Base-by-base conservation (phyloP, 345 rosid genomes). In the Tarenaya hassleriana region DNA sequence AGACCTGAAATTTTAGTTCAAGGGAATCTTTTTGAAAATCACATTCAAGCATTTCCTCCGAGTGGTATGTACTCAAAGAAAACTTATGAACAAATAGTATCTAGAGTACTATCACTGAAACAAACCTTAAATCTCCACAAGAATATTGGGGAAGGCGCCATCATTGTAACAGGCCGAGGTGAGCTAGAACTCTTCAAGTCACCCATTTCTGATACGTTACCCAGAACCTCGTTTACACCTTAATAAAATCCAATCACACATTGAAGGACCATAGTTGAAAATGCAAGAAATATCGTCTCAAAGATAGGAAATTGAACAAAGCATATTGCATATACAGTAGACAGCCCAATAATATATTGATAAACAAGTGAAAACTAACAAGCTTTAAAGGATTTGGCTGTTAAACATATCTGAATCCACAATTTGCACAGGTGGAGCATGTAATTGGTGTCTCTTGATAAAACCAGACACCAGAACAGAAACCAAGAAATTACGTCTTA, bases 41-140 rank as follows among this genome's bases (percentile, higher is more conserved):
- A 64, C 7, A 49, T 40, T 11, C 8, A 33, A 47, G 31, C 37
- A 19, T 37, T 4, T 10, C 10, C 12, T 34, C n/a, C n/a, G n/a
- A n/a, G n/a, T n/a, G n/a, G n/a, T n/a, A n/a, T n/a, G n/a, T n/a
- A n/a, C n/a, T n/a, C n/a, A n/a, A n/a, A n/a, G n/a, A n/a, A n/a
- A n/a, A n/a, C n/a, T 21, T 19, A 60, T 51, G 19, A 37, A 19
- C 5, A 20, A 31, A 31, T 9, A 15, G 0, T 15, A 10, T 49
- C 13, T 38, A 27, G 21, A 9, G 10, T 34, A 21, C 44, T 7
- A 31, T 1, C 4, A 55, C 13, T 2, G 11, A 27, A 70, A 3
- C 55, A 32, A 60, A 92, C 97, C 98, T 88, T 88, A 63, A 92
- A 78, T 77, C 98, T 83, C 98, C 97, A 78, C 12, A 85, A 70